Conservation (phyloP, 2,329 filamentous ascomycete genomes). For the Neodidymelliopsis sp. region DNA sequence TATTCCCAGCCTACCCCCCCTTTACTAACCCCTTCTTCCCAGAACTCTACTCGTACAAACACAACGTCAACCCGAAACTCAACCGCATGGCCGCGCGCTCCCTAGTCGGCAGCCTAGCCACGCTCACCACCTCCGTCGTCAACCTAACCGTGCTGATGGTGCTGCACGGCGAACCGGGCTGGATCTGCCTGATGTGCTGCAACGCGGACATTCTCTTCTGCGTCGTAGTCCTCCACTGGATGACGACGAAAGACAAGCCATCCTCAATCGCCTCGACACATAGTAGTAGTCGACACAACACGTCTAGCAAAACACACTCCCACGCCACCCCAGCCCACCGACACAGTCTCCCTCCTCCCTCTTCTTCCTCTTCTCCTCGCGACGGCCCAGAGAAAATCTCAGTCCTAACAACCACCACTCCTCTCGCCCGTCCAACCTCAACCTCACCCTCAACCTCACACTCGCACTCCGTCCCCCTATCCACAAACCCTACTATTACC, state of each 20-base stretch:
- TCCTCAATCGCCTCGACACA: background rate
- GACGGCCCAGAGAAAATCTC: too few relatives aligned
- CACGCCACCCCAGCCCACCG: too few relatives aligned
- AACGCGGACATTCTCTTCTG: slow-evolving; percentile 70
- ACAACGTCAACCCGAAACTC: slow-evolving; percentile 55
- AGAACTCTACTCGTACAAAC: slow-evolving; percentile 65
- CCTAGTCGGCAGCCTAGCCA: slow-evolving; percentile 66
- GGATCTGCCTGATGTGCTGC: slow-evolving; percentile 71
- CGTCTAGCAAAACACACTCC: too few relatives aligned
- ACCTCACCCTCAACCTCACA: too few relatives aligned
- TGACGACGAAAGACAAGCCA: slow-evolving; percentile 49
- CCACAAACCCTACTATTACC: too few relatives aligned
- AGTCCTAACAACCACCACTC: too few relatives aligned
- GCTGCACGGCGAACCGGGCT: slow-evolving; percentile 67
- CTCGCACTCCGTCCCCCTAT: too few relatives aligned
- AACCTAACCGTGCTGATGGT: slow-evolving; percentile 67
- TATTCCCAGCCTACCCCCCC: background rate
- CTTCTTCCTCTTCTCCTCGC: too few relatives aligned
- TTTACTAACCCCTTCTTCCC: background rate
- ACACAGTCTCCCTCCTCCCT: too few relatives aligned
- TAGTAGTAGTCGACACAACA: background rate
- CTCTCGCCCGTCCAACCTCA: too few relatives aligned
- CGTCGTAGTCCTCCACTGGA: slow-evolving; percentile 68
- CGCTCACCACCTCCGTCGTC: slow-evolving; percentile 64
- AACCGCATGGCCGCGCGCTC: slow-evolving; percentile 64